Evolutionary conservation across 805 yeast species (phyloP).

Genomic region (Suhomyces sp.): DNA sequence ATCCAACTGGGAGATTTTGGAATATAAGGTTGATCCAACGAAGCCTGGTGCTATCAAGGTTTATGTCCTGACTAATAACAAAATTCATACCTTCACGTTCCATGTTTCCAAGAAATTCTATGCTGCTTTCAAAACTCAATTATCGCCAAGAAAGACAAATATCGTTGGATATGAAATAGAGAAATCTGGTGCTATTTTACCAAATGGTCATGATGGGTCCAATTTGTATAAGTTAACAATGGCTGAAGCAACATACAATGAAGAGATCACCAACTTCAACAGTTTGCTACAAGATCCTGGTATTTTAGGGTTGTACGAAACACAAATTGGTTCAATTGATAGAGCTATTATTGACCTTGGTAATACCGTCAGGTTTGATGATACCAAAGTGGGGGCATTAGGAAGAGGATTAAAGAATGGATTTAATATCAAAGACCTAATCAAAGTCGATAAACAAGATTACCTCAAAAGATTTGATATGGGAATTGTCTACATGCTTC

Average conservation of each 20-base stretch:
- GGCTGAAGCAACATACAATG: slow-evolving; percentile 61
- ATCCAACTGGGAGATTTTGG: slow-evolving; percentile 82
- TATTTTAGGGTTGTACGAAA: slow-evolving; percentile 73
- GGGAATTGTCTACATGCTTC: slow-evolving; percentile 65
- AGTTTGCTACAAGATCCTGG: slow-evolving; percentile 62
- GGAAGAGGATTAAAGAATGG: slow-evolving; percentile 87
- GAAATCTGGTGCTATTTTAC: slow-evolving; percentile 60
- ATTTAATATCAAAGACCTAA: slow-evolving; percentile 61
- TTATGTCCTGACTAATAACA: slow-evolving; percentile 63
- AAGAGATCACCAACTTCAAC: slow-evolving; percentile 56
- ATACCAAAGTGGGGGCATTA: slow-evolving; percentile 72
- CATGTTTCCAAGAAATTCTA: slow-evolving; percentile 74
- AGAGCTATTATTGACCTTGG: slow-evolving; percentile 82
- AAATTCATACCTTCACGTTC: slow-evolving; percentile 70
- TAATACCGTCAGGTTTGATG: slow-evolving; percentile 65
- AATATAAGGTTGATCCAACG: slow-evolving; percentile 54
- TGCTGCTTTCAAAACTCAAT: slow-evolving; percentile 57
- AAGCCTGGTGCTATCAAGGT: slow-evolving; percentile 79
- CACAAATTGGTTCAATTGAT: slow-evolving; percentile 64
- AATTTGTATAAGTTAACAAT: slow-evolving; percentile 62
- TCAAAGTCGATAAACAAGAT: slow-evolving; percentile 43
- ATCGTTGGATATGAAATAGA: slow-evolving; percentile 57
- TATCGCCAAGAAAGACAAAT: slow-evolving; percentile 33
- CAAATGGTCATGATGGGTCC: slow-evolving; percentile 60
- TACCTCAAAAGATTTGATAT: slow-evolving; percentile 58